phyloP scores from a whole-genome alignment of 2,329 filamentous ascomycete species.

The Cladobotryum protrusum region DNA sequence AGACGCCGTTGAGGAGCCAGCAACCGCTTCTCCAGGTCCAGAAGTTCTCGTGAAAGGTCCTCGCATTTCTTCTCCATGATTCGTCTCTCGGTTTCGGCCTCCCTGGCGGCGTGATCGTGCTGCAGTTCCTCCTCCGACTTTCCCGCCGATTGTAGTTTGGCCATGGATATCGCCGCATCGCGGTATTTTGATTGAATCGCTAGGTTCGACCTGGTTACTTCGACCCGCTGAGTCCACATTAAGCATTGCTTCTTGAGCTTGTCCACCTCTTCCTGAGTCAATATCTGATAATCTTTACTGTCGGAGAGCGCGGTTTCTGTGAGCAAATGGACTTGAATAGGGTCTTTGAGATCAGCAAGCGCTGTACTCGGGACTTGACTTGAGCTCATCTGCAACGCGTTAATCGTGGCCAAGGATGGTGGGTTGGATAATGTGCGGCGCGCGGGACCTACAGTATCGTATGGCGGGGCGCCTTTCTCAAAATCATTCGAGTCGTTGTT shows the following conservation, averaged over 20 bases:
- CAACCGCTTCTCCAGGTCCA: conserved; percentile 68
- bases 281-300: conserved; percentile 74
- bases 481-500: conserved; percentile 40
- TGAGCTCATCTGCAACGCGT: conserved; percentile 39
- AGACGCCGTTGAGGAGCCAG: conserved; percentile 70
- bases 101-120: conserved; percentile 43
- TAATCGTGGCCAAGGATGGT: conserved; percentile 7
- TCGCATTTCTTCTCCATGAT: conserved; percentile 77
- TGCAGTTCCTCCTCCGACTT: conserved; percentile 41
- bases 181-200: conserved; percentile 88
- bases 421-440: conserved; percentile 1
- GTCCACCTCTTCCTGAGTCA: conserved; percentile 90
- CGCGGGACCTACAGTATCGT: conserved; percentile 48
- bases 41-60: conserved; percentile 73
- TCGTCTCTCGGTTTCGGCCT: conserved; percentile 68
- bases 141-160: conserved; percentile 67
- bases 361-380: conserved; percentile 49
- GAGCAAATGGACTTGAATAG: conserved; percentile 81
- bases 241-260: conserved; percentile 81
- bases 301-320: conserved; percentile 91
- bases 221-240: conserved; percentile 67
- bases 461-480: conserved; percentile 40
- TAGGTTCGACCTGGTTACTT: conserved; percentile 74
- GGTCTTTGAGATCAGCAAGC: conserved; percentile 59
- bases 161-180: conserved; percentile 84